phyloP scores from a whole-genome alignment of 805 yeast species.

The Cyberlindnera veronae region DNA sequence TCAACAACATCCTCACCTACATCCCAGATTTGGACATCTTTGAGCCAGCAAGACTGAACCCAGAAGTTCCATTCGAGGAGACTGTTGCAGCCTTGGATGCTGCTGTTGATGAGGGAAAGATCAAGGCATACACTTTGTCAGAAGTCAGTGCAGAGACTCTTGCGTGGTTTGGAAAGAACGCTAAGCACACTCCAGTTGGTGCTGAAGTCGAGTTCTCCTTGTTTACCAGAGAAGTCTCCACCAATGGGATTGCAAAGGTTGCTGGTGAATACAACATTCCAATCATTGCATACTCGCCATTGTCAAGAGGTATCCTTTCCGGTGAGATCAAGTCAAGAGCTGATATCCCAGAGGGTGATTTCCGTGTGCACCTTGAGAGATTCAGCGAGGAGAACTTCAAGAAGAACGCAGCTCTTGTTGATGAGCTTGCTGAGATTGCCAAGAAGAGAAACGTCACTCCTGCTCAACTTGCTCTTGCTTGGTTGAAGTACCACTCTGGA shows the following conservation, averaged over 20 bases:
- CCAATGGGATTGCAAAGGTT: constrained; percentile 60
- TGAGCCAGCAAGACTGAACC: constrained; percentile 72
- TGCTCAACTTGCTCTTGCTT: constrained; percentile 71
- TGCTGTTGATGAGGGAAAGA: constrained; percentile 56
- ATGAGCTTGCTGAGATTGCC: constrained; percentile 50
- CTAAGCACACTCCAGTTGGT: constrained; percentile 50
- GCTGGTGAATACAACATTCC: constrained; percentile 60
- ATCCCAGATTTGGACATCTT: constrained; percentile 55
- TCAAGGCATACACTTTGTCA: constrained; percentile 70
- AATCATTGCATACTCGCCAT: constrained; percentile 77
- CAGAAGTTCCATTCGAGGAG: constrained; percentile 51
- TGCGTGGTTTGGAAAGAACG: constrained; percentile 49
- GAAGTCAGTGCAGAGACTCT: constrained; percentile 68
- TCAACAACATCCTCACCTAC: constrained; percentile 39
- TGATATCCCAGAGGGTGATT: constrained; percentile 55
- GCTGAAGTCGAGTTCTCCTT: constrained; percentile 81
- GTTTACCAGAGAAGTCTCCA: constrained; percentile 56
- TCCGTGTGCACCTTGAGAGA: constrained; percentile 49
- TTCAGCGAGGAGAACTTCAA: constrained; percentile 55
- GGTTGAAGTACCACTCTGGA: constrained; percentile 45
- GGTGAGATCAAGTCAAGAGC: constrained; percentile 47
- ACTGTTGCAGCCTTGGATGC: constrained; percentile 54
- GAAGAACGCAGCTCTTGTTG: constrained; percentile 51
- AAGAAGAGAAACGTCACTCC: constrained; percentile 42
- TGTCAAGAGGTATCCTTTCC: constrained; percentile 74